Base-by-base conservation (phyloP, 1,284 basidiomycete genomes). In the Trichosporon asahii region DNA sequence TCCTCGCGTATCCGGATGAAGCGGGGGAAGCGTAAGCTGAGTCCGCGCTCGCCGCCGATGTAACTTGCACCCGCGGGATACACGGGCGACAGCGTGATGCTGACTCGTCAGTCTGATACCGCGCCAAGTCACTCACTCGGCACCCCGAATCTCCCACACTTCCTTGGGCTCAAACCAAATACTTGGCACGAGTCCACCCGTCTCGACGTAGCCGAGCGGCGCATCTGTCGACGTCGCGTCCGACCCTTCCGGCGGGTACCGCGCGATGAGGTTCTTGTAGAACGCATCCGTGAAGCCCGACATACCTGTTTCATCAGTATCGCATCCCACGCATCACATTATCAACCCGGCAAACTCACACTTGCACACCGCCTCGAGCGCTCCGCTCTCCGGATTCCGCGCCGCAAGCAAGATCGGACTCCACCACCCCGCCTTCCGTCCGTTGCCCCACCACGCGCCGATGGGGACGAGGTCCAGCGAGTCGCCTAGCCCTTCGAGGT, bases 391-490 rank as follows among this genome's bases (percentile, higher is more conserved):
- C 18, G 89, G 85, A 78, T 96, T 90, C 86, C 93, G 91, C 65
- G 91, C 82, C 9, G 91, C 94, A 35, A 97, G 87, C 14, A 98
- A 85, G 75, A 97, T 89, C 0, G 95, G 95, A 73, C 90, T 91
- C 93, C 94, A 98, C 94, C 94, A 97, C 31, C 89, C 88, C 9
- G 90, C 91, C 83, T 97, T 98, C 40, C 94, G 85, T n/a, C 95
- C 95, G 81, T 90, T 91, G 57, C 95, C 95, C 84, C 95, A 90
- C 93, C 92, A 95, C 21, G 91, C 92, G 44, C 90, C 92, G 70
- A 92, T 87, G 2, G 91, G 91, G n/a, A 92, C 87, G 65, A 87
- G 80, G 71, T 87, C 86, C 33, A 87, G 81, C 46, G 84, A 85
- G 72, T 87, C 86, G 15, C 87, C 87, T 15, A 87, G 77, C 63